Conservation (phyloP, 768 basidiomycete species). For the Termitomyces sp. region DNA sequence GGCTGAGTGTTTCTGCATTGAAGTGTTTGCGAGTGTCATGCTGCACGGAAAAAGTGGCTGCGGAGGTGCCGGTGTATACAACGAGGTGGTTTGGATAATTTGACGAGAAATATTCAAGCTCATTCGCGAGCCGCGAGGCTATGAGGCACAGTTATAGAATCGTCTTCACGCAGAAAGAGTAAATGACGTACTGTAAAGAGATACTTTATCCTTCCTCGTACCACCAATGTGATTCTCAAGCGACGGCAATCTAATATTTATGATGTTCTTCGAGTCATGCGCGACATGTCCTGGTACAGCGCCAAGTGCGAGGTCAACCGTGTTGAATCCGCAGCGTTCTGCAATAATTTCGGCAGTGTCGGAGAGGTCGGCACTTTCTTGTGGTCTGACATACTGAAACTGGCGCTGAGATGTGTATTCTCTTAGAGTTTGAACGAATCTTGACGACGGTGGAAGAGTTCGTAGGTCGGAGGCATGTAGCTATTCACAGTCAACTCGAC, state of each 20-base stretch:
- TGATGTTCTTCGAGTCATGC: slow-evolving; percentile 43
- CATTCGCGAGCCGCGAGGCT: slow-evolving; percentile 42
- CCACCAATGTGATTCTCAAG: slow-evolving; percentile 31
- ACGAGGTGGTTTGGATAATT: slow-evolving; percentile 59
- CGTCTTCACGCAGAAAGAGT: neutral
- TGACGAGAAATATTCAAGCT: slow-evolving; percentile 42
- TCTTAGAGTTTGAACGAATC: slow-evolving; percentile 40
- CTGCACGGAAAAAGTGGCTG: slow-evolving; percentile 16
- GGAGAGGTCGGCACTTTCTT: slow-evolving; percentile 20
- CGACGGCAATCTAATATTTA: slow-evolving; percentile 52
- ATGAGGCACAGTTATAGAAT: neutral
- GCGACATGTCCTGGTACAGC: slow-evolving; percentile 24
- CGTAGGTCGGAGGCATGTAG: slow-evolving; percentile 76
- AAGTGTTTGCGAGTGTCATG: slow-evolving; percentile 18
- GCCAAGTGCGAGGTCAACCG: slow-evolving; percentile 37
- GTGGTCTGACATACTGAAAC: slow-evolving; percentile 50
- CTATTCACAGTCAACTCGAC: slow-evolving; percentile 18
- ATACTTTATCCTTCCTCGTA: slow-evolving; percentile 41
- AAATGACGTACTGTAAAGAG: slow-evolving; percentile 45
- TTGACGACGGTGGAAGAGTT: slow-evolving; percentile 44
- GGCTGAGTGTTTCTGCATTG: neutral
- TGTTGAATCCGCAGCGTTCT: slow-evolving; percentile 45
- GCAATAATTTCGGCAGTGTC: slow-evolving; percentile 40
- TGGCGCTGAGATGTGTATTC: slow-evolving; percentile 52
- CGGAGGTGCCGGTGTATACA: slow-evolving; percentile 52